Evolutionary conservation across 2,329 filamentous ascomycete genomes (phyloP).

Genomic region (Tricladium varicosporioides): DNA sequence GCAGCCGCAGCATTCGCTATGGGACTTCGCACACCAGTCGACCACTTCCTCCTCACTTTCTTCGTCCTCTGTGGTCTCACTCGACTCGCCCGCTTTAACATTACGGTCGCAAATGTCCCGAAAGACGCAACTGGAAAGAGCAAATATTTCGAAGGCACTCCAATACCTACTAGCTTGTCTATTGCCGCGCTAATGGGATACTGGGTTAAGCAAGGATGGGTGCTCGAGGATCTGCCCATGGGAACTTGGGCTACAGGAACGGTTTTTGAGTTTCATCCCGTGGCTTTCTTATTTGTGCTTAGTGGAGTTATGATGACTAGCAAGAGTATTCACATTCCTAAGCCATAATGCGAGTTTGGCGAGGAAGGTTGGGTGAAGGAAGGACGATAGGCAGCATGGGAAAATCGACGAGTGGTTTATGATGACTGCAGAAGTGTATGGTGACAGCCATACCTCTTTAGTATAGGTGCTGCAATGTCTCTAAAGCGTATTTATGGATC

Average conservation of each 20-base stretch:
- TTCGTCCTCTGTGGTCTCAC: conserved; percentile 96
- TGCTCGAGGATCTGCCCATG: conserved; percentile 73
- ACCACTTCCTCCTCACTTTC: conserved; percentile 76
- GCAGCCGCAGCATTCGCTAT: conserved; percentile 85
- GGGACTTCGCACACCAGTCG: conserved; percentile 78
- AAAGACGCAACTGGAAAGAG: conserved; percentile 92
- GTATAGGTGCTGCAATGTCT: too few species aligned
- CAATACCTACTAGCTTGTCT: conserved; percentile 84
- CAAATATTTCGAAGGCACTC: conserved; percentile 94
- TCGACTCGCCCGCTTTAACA: conserved; percentile 94
- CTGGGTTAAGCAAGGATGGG: conserved; percentile 80
- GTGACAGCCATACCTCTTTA: too few species aligned
- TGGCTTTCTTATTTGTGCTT: conserved; percentile 76
- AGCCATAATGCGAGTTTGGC: conserved; percentile 54
- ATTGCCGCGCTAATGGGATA: conserved; percentile 84
- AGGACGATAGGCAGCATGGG: background rate
- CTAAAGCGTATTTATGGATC: too few species aligned
- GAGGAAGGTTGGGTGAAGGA: background rate
- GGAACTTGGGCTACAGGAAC: conserved; percentile 69
- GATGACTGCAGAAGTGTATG: background rate
- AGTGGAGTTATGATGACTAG: conserved; percentile 94
- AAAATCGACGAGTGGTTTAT: background rate
- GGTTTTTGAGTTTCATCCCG: conserved; percentile 78
- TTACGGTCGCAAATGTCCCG: conserved; percentile 83
- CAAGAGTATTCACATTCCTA: conserved; percentile 92